phyloP scores from a whole-genome alignment of 1,139 yeast genomes.

The Zygoascus meyerae region DNA sequence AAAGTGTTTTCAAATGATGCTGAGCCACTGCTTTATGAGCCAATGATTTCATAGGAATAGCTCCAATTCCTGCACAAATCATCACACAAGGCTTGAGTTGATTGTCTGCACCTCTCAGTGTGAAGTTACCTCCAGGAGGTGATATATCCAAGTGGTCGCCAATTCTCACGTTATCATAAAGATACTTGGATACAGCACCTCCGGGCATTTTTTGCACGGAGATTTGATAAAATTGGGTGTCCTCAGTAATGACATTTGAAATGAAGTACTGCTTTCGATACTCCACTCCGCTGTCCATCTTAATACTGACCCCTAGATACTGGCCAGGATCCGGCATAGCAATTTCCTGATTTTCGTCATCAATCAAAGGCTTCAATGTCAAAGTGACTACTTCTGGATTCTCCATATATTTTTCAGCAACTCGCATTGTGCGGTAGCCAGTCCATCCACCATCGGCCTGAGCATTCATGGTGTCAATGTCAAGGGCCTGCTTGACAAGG shows the following conservation, averaged over 20 bases:
- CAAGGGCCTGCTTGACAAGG: slow-evolving; percentile 8
- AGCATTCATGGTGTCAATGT: slow-evolving; percentile 8
- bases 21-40: slow-evolving; percentile 19
- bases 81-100: slow-evolving; percentile 31
- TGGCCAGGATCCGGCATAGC: slow-evolving; percentile 50
- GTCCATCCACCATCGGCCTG: slow-evolving; percentile 43
- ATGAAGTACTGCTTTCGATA: slow-evolving; percentile 48
- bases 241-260: slow-evolving; percentile 33
- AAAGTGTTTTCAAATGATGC: slow-evolving; percentile 32
- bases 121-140: slow-evolving; percentile 58
- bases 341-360: slow-evolving; percentile 32
- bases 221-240: slow-evolving; percentile 41
- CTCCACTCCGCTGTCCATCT: slow-evolving; percentile 32
- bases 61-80: slow-evolving; percentile 62
- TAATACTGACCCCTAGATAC: slow-evolving; percentile 50
- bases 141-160: slow-evolving; percentile 49
- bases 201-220: slow-evolving; percentile 46
- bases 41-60: slow-evolving; percentile 57
- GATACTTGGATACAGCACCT: slow-evolving; percentile 50
- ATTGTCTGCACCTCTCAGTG: slow-evolving; percentile 30
- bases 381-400: slow-evolving; percentile 47
- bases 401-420: slow-evolving; percentile 43
- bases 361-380: slow-evolving; percentile 43
- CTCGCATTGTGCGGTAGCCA: slow-evolving; percentile 50
- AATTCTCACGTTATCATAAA: slow-evolving; percentile 45